Percentiles rank a stretch among this genome's conserved stretches.
Conservation (phyloP, 495 filamentous ascomycete genomes). For the Beverwykella pulmonaria region DNA sequence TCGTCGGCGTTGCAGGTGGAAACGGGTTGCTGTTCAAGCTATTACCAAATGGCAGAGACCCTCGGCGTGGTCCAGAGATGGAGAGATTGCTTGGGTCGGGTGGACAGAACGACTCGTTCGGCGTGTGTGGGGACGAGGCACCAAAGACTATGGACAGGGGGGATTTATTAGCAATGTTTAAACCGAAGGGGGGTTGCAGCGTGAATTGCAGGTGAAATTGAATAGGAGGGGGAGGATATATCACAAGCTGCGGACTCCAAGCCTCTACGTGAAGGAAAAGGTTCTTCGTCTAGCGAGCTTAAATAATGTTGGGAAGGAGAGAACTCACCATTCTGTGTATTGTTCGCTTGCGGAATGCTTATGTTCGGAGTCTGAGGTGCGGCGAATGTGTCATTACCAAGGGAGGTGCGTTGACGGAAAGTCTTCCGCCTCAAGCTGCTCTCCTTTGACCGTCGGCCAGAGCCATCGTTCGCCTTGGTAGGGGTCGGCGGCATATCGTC, state of each 20-base stretch:
- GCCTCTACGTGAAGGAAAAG: too few species aligned
- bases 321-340: slow-evolving; percentile 17
- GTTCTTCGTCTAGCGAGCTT: too few species aligned
- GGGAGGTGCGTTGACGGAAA: slow-evolving; percentile 48
- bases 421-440: slow-evolving; percentile 50
- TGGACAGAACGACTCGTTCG: slow-evolving; percentile 70
- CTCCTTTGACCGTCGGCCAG: slow-evolving; percentile 48
- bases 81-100: slow-evolving; percentile 82
- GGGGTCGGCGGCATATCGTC: slow-evolving; percentile 91
- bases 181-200: too few species aligned
- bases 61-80: slow-evolving; percentile 62
- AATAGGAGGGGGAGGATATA: too few species aligned
- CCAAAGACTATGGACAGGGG: slow-evolving; percentile 39
- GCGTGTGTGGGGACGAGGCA: slow-evolving; percentile 71
- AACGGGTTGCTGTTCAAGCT: slow-evolving; percentile 49
- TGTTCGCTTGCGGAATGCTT: slow-evolving; percentile 7
- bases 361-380: slow-evolving; percentile 30
- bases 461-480: slow-evolving; percentile 69
- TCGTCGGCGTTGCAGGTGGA: slow-evolving; percentile 79
- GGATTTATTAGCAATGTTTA: too few species aligned
- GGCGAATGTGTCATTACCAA: slow-evolving; percentile 48
- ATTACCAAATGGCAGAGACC: slow-evolving; percentile 44
- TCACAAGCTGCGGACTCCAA: too few species aligned
- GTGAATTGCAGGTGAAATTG: too few species aligned
- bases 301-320: too few species aligned